Conservation (phyloP, 2,329 filamentous ascomycete genomes). For the Ceratocystis albifundus region DNA sequence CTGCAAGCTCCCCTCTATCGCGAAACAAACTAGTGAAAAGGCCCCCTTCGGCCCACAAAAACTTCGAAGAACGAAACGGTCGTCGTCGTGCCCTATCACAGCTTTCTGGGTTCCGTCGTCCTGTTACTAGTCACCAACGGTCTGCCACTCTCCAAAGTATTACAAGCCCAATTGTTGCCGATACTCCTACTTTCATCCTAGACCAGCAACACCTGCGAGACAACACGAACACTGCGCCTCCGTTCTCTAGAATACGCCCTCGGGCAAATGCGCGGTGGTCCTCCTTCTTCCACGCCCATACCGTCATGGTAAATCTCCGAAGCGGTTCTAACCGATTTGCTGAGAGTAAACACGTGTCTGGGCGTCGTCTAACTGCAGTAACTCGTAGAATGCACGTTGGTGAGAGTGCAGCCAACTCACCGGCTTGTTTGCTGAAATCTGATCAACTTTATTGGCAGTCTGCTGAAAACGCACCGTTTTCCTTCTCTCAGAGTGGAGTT, state of each 20-base stretch:
- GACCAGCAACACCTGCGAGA: constrained; percentile 9
- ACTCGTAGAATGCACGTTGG: constrained; percentile 20
- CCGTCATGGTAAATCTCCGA: constrained; percentile 27
- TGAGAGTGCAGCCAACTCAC: constrained; percentile 13
- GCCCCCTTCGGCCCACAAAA: constrained; percentile 44
- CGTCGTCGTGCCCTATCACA: constrained; percentile 47
- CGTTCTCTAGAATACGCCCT: constrained; percentile 9
- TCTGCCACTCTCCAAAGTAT: constrained; percentile 51
- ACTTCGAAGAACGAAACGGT: constrained; percentile 33
- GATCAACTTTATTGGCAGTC: constrained; percentile 16
- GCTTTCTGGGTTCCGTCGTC: constrained; percentile 55
- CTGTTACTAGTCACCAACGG: constrained; percentile 68
- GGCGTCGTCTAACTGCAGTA: constrained; percentile 15
- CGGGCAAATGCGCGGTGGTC: constrained; percentile 33
- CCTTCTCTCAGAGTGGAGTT: neutral
- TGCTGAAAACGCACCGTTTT: neutral
- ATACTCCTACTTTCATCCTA: constrained; percentile 14
- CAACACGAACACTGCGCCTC: neutral
- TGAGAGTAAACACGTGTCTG: constrained; percentile 13
- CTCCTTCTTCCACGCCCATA: constrained; percentile 46
- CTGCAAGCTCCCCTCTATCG: constrained; percentile 36
- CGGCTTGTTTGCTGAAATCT: constrained; percentile 20
- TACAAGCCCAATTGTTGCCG: neutral
- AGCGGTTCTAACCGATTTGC: constrained; percentile 33
- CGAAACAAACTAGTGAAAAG: constrained; percentile 73